Evolutionary conservation across 805 yeast genomes (phyloP).

Genomic region (Monosporozyma aquatica): DNA sequence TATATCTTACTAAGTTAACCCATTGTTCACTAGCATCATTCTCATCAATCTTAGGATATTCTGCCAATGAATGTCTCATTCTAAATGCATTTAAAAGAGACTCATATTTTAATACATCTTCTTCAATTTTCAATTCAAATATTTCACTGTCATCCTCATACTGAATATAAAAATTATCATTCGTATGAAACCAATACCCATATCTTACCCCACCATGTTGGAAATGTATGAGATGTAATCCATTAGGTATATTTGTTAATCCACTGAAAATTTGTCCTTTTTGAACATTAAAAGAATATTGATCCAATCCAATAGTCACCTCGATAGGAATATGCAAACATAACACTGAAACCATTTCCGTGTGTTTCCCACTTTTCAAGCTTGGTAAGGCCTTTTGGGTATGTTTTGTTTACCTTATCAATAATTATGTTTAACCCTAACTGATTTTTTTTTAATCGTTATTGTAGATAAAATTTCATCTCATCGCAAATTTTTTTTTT

Average conservation of each 20-base stretch:
- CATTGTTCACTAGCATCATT: slow-evolving; percentile 17
- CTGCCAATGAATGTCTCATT: slow-evolving; percentile 13
- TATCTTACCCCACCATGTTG: slow-evolving; percentile 17
- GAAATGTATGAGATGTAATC: slow-evolving; percentile 23
- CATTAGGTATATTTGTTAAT: slow-evolving; percentile 19
- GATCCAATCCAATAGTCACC: slow-evolving; percentile 22
- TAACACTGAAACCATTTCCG: slow-evolving; percentile 5
- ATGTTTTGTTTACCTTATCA: no score
- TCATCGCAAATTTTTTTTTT: no score
- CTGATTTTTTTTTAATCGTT: no score
- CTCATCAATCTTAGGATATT: slow-evolving; percentile 19
- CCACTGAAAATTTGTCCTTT: slow-evolving; percentile 21
- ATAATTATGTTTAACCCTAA: no score
- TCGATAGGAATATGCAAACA: slow-evolving; percentile 9
- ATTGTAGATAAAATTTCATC: no score
- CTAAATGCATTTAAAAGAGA: slow-evolving; percentile 4
- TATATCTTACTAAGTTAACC: slow-evolving; percentile 10
- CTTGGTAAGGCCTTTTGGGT: no score
- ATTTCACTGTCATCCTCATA: slow-evolving; percentile 12
- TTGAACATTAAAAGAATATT: slow-evolving; percentile 18
- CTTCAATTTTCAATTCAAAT: slow-evolving; percentile 13
- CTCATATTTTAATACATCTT: slow-evolving; percentile 9
- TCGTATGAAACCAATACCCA: slow-evolving; percentile 25
- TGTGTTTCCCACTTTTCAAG: no score
- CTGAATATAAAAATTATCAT: slow-evolving; percentile 9